These are phyloP conservation scores for Ceriops tagal DNA, from an alignment of 345 rosid species.

Conservation along the genomic window DNA sequence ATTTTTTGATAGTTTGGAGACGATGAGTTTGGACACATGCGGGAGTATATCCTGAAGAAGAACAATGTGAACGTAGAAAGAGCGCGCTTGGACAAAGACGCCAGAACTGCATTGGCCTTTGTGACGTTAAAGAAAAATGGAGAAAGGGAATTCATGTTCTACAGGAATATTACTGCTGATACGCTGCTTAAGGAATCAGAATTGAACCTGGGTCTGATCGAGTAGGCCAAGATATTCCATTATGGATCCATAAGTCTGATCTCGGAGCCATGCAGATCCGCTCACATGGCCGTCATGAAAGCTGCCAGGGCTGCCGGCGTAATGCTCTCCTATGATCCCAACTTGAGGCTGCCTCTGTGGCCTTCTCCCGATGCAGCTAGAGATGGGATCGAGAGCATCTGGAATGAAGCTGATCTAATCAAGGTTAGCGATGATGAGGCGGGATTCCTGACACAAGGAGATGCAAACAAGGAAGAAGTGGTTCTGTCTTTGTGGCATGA, in stretches of 20 bases:
- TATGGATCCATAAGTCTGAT: constrained; percentile 72
- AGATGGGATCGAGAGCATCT: constrained; percentile 58
- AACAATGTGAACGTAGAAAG: constrained; percentile 54
- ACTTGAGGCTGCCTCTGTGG: constrained; percentile 67
- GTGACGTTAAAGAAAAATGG: constrained; percentile 57
- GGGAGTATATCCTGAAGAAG: constrained; percentile 51
- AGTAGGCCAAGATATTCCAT: constrained; percentile 61
- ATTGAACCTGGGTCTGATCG: constrained; percentile 47
- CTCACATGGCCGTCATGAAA: constrained; percentile 71
- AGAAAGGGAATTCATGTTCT: constrained; percentile 74
- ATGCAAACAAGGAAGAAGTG: constrained; percentile 51
- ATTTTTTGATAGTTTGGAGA: constrained; percentile 46
- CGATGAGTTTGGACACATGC: constrained; percentile 73
- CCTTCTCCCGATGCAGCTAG: constrained; percentile 54
- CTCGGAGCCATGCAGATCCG: constrained; percentile 59
- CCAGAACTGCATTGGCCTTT: constrained; percentile 70
- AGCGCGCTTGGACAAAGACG: constrained; percentile 48
- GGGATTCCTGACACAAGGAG: constrained; percentile 44
- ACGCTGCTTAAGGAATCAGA: constrained; percentile 65
- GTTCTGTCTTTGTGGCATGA: constrained; percentile 53
- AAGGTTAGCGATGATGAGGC: constrained; percentile 74
- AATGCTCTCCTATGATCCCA: constrained; percentile 65
- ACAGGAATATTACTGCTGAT: constrained; percentile 68
- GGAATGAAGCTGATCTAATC: constrained; percentile 60
- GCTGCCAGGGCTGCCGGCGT: constrained; percentile 54